Conservation (phyloP, 352 stramenopile genomes). For the Phytophthora brassicae region DNA sequence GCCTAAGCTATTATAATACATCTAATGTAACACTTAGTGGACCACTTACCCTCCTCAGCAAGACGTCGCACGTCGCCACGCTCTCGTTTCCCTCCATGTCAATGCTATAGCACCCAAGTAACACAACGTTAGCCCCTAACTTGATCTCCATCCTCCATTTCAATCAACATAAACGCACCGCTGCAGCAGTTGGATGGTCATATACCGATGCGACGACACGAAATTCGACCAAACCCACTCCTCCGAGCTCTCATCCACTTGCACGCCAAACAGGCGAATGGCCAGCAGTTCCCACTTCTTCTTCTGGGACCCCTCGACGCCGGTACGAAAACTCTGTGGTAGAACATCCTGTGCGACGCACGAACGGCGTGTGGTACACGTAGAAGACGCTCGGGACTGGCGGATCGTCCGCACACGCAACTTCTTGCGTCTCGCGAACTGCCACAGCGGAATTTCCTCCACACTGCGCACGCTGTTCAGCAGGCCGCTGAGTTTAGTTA, state of each 20-base stretch:
- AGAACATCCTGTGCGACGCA: slow-evolving; percentile 63
- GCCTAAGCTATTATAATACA: background rate
- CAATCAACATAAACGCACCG: slow-evolving; percentile 37
- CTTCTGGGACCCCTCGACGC: background rate
- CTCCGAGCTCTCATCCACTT: slow-evolving; percentile 70
- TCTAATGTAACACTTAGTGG: background rate
- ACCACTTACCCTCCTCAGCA: slow-evolving; percentile 44
- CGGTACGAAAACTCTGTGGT: slow-evolving; percentile 18
- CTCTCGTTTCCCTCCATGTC: slow-evolving; percentile 26
- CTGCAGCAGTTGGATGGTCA: slow-evolving; percentile 62
- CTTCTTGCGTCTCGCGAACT: slow-evolving; percentile 68
- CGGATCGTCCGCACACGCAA: slow-evolving; percentile 71
- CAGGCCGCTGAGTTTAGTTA: slow-evolving; percentile 57
- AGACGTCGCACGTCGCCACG: slow-evolving; percentile 60
- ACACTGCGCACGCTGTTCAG: slow-evolving; percentile 53
- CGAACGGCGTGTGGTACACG: slow-evolving; percentile 80
- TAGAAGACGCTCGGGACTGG: slow-evolving; percentile 77
- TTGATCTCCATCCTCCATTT: background rate
- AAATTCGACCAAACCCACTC: slow-evolving; percentile 72
- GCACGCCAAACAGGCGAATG: slow-evolving; percentile 68
- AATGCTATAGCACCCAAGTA: slow-evolving; percentile 16
- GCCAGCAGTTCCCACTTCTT: slow-evolving; percentile 49
- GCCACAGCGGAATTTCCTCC: slow-evolving; percentile 63
- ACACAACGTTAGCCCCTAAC: background rate
- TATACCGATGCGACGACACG: slow-evolving; percentile 61